Base-by-base conservation (phyloP, 2,329 filamentous ascomycete species). In the Magnaporthiopsis incrustans region DNA sequence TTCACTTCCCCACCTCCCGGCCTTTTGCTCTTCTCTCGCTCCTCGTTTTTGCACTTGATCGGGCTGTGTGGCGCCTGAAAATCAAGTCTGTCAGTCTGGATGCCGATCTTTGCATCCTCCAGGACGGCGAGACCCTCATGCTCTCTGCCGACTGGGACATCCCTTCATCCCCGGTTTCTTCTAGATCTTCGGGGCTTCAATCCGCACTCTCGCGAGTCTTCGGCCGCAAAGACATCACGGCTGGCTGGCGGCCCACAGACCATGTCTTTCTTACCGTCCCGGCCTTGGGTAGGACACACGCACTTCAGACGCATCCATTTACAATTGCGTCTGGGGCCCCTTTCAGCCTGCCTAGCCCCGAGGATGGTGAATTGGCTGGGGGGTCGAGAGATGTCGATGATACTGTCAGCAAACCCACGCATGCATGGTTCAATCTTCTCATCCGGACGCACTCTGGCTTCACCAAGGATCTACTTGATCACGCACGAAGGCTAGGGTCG, bases 251-350 rank as follows among this genome's bases (percentile, higher is more conserved):
- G 26, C 81, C 86, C 2, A 84, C 84, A 22, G 84, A 88, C 68
- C 87, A 89, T 71, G 78, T 88, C 61, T 89, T 89, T 72, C 71
- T 89, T 64, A 83, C 82, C 1, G 74, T 89, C 0, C 85, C 86
- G 0, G 75, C 74, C 0, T 77, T 89, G 7, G 81, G 81, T 2
- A 72, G 74, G 3, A 80, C 77, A 63, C 81, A 87, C 69, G 70
- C 75, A 3, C 70, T 87, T 1, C 86, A 89, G 73, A 79, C 85
- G 0, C 86, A 89, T 69, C 87, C 86, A 0, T 89, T 89, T 72
- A 89, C 85, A 11, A 87, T 89, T 64, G 82, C 85, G 22, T 88
- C 86, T 2, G 79, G 81, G 0, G 84, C 85, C 12, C 82, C 84
- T 18, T 33, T 33, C 33, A 32, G 35, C 25, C 25, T 44, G 11